Percentiles rank a stretch among this genome's conserved stretches.
Evolutionary conservation across 352 stramenopile genomes (phyloP).

Genomic region (Vaucheria bursata): DNA sequence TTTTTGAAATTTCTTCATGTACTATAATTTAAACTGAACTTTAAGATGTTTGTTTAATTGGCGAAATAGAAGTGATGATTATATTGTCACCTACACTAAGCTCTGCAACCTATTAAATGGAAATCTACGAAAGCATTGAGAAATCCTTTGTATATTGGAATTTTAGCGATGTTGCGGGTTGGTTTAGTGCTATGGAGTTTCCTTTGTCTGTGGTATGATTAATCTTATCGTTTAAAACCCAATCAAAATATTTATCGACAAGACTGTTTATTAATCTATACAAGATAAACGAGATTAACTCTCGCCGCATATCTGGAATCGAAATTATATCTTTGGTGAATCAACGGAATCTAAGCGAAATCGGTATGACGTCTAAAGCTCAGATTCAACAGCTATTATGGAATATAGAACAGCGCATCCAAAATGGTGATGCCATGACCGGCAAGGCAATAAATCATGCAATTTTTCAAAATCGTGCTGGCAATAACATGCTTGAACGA

Average conservation of each 20-base stretch:
- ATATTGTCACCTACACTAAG: background rate
- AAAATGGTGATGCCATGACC: background rate
- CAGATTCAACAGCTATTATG: slow-evolving; percentile 1
- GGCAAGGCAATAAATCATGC: background rate
- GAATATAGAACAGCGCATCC: background rate
- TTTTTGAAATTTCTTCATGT: too few species aligned
- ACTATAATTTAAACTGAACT: too few species aligned
- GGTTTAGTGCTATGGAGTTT: background rate
- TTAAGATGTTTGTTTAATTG: too few species aligned
- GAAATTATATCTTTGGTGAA: slow-evolving; percentile 11
- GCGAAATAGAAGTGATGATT: too few species aligned
- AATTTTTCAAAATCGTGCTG: background rate
- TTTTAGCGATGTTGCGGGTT: background rate
- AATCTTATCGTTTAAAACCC: background rate
- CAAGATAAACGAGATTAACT: background rate
- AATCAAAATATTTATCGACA: background rate
- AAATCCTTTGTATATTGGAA: background rate
- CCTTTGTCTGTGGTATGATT: background rate
- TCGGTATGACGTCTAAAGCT: background rate
- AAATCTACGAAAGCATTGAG: background rate
- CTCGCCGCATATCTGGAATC: background rate
- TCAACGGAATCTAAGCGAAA: background rate
- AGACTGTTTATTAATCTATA: background rate
- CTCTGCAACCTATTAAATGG: background rate
- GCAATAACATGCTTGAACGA: background rate